Base-by-base conservation (phyloP, 345 rosid species). In the Laguncularia racemosa region DNA sequence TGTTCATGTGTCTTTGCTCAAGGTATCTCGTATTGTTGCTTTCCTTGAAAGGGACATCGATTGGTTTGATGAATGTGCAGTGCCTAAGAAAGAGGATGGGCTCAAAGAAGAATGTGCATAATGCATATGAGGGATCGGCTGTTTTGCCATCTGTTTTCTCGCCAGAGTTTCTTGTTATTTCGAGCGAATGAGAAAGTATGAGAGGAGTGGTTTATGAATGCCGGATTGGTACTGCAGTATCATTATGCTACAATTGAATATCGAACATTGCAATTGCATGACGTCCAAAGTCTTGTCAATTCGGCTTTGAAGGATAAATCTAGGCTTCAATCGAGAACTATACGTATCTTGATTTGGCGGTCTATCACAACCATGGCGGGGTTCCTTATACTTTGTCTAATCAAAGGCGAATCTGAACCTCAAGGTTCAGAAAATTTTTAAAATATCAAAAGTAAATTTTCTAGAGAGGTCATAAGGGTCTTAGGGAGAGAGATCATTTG, bases 141-240 rank as follows among this genome's bases (percentile, higher is more conserved):
- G 81, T 88, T 69, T 78, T 88, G 67, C 86, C 83, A 46, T 73
- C 85, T 17, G 80, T n/a, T 73, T 60, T 71, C 74, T 62, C 87
- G 83, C 46, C 95, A 81, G 67, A 91, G 95, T 79, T 80, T 79
- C 55, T 61, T 88, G 61, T 91, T 85, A 70, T 91, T 91, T 65
- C 84, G 96, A 50, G 88, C 97, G 56, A 91, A 91, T 72, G 80
- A 74, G 69, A 91, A 91, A 74, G 97, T 91, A 40, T 91, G 97
- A 44, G 96, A 81, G 76, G 97, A 88, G 72, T 91, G 97, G 97
- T 91, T 91, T 82, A 83, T 91, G 97, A 91, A 84, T 80, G 95
- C 88, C 58, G 97, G 97, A 60, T 71, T 91, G 78, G 89, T 85
- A 18, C 76, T 91, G 47, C 95, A 88, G 66, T 83, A 86, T 69